A percentile compares a stretch with the other conserved stretches of the same genome.
Evolutionary conservation across 441 rosid species (phyloP).

Genomic region (Metrosideros polymorpha): DNA sequence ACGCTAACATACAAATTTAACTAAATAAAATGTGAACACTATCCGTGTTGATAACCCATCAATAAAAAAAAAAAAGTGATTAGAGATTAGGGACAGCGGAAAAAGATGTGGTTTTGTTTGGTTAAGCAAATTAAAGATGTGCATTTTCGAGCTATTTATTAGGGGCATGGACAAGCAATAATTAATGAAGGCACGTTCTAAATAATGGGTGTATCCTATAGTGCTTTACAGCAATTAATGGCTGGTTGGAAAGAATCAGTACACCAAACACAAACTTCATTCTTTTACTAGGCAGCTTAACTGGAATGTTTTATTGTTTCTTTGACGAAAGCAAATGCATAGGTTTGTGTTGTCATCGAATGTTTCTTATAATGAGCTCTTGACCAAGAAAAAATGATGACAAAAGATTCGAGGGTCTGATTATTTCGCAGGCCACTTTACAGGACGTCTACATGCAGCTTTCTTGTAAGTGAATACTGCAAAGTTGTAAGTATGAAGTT

Average conservation of each 20-base stretch:
- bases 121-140: background rate
- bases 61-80: no score
- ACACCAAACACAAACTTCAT: background rate
- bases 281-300: background rate
- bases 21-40: background rate
- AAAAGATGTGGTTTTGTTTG: background rate
- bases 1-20: background rate
- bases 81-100: background rate
- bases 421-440: background rate
- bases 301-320: background rate
- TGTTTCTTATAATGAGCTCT: background rate
- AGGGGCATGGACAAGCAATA: background rate
- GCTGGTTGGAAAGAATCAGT: background rate
- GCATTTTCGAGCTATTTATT: background rate
- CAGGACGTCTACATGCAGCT: background rate
- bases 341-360: background rate
- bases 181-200: background rate
- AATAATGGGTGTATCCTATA: background rate
- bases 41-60: background rate
- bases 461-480: background rate
- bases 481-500: background rate
- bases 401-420: background rate
- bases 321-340: background rate
- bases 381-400: background rate
- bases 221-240: background rate